Evolutionary conservation across 371 early-diverging fungal species (phyloP).

Genomic region (Apophysomyces variabilis): DNA sequence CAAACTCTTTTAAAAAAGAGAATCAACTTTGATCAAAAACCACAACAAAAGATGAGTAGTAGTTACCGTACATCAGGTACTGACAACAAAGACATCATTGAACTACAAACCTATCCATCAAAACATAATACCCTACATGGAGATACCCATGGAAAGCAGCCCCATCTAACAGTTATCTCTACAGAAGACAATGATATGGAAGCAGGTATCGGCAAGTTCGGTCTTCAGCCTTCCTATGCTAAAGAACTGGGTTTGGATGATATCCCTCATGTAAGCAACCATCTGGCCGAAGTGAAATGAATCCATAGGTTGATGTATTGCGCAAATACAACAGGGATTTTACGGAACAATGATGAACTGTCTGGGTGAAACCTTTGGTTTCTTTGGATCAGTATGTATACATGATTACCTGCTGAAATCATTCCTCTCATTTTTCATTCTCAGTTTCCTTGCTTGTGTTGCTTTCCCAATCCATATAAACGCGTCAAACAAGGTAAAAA

Average conservation of each 20-base stretch:
- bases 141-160: not conserved
- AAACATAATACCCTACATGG: not conserved
- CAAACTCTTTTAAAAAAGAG: constrained; percentile 4
- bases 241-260: constrained; percentile 31
- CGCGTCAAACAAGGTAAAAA: constrained; percentile 59
- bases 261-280: constrained; percentile 26
- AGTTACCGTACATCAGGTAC: constrained; percentile 8
- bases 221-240: constrained; percentile 40
- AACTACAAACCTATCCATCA: not conserved
- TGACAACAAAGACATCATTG: not conserved
- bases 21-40: not conserved
- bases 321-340: constrained; percentile 30
- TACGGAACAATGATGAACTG: constrained; percentile 54
- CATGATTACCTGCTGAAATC: not conserved
- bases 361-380: constrained; percentile 47
- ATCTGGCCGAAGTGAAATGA: constrained; percentile 12
- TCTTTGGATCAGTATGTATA: constrained; percentile 50
- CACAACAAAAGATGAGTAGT: not conserved
- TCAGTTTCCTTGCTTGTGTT: constrained; percentile 51
- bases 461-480: constrained; percentile 83
- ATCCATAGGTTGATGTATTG: not conserved
- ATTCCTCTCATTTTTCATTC: not conserved
- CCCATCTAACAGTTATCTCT: constrained; percentile 7
- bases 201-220: constrained; percentile 31
- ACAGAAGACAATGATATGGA: constrained; percentile 18